Conservation (phyloP, 495 filamentous ascomycete species). For the Tuber aestivum region DNA sequence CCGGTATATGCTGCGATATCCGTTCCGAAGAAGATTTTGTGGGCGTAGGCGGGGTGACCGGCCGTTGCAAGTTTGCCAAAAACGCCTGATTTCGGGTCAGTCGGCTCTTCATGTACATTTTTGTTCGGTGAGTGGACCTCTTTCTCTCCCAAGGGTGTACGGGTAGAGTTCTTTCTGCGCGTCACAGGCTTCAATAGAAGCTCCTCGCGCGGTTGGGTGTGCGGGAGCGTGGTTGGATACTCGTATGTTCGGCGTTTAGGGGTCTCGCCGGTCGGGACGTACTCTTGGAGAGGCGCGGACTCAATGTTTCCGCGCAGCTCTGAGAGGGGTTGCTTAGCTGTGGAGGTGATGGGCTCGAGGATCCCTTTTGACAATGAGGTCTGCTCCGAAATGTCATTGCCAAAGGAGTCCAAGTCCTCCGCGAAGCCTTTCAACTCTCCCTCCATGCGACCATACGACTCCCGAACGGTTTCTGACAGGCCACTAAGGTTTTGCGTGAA, state of each 20-base stretch:
- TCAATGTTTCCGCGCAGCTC: slow-evolving; percentile 61
- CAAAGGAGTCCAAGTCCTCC: slow-evolving; percentile 57
- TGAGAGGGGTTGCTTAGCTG: slow-evolving; percentile 61
- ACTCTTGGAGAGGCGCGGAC: slow-evolving; percentile 62
- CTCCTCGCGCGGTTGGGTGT: slow-evolving; percentile 64
- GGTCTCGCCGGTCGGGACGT: slow-evolving; percentile 75
- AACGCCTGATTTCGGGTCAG: slow-evolving; percentile 3
- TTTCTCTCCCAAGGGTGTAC: slow-evolving; percentile 37
- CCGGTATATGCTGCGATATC: slow-evolving; percentile 22
- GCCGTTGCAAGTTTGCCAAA: slow-evolving; percentile 3
- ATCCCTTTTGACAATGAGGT: slow-evolving; percentile 51
- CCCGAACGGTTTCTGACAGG: slow-evolving; percentile 55
- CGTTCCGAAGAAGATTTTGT: slow-evolving; percentile 27
- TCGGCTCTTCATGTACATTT: slow-evolving; percentile 13
- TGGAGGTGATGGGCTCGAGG: slow-evolving; percentile 55
- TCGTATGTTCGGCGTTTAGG: slow-evolving; percentile 70
- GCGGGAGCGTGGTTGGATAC: slow-evolving; percentile 68
- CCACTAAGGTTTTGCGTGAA: slow-evolving; percentile 55
- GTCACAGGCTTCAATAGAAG: slow-evolving; percentile 51
- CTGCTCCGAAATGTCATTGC: slow-evolving; percentile 56
- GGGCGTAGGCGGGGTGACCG: slow-evolving; percentile 14
- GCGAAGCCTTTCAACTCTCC: slow-evolving; percentile 58
- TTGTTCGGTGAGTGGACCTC: slow-evolving; percentile 36
- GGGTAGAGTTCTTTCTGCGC: slow-evolving; percentile 3
- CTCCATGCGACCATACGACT: slow-evolving; percentile 63